Conservation (phyloP, 2,329 filamentous ascomycete species). For the Helicocarpus griseus region DNA sequence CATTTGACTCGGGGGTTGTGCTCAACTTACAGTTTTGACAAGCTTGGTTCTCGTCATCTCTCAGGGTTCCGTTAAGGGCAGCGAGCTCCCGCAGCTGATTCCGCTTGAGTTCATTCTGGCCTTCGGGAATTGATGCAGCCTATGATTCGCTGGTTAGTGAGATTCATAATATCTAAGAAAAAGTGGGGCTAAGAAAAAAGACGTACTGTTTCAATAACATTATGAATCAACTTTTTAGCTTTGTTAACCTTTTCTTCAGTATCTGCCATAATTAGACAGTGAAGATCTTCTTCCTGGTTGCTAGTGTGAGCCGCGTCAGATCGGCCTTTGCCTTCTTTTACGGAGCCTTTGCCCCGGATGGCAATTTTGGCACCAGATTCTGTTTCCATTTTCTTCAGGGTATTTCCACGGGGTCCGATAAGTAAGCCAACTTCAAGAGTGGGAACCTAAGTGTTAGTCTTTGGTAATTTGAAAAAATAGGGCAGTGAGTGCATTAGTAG, state of each 20-base stretch:
- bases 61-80: constrained; percentile 94
- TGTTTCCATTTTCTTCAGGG: constrained; percentile 97
- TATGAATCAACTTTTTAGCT: constrained; percentile 95
- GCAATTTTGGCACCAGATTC: constrained; percentile 98
- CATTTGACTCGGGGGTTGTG: neutral
- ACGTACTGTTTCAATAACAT: constrained; percentile 94
- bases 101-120: constrained; percentile 96
- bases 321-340: constrained; percentile 98
- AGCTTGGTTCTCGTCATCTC: constrained; percentile 97
- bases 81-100: constrained; percentile 97
- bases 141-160: constrained; percentile 34
- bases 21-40: constrained; percentile 75
- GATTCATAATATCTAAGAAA: neutral
- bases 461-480: constrained; percentile 26
- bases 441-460: constrained; percentile 86
- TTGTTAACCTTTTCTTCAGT: constrained; percentile 99
- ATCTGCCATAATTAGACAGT: constrained; percentile 99
- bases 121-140: constrained; percentile 97
- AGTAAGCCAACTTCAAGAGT: constrained; percentile 93
- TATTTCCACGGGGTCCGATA: constrained; percentile 99
- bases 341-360: constrained; percentile 97
- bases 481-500: constrained; percentile 8
- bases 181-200: neutral
- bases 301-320: constrained; percentile 98
- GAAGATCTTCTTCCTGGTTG: constrained; percentile 98